Evolutionary conservation across 2,329 filamentous ascomycete genomes (phyloP), one percentile per base, ranked within the genome.

Genomic region (Thelonectria olida): DNA sequence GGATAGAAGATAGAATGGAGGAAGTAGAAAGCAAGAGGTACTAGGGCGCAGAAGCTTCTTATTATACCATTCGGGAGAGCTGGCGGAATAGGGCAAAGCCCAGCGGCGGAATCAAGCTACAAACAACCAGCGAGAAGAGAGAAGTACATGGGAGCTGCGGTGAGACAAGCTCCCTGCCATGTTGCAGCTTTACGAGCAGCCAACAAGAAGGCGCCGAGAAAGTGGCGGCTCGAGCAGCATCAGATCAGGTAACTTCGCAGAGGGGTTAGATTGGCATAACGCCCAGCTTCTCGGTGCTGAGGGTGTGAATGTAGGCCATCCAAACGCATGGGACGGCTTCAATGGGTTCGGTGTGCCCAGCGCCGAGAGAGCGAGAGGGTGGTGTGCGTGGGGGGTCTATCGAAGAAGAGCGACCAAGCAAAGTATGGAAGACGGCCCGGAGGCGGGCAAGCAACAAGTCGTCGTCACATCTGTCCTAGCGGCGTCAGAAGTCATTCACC

Each of bases 301-400:
- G 64, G 66, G 67, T 54, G 68, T 70, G 68, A 31, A 41, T 60
- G 60, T 66, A 69, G 39, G 58, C 50, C 55, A 41, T 42, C 20
- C 25, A 67, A 48, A 36, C 49, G 63, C 57, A 51, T 54, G 52
- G 42, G 45, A 51, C 49, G 49, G 61, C 44, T n/a, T 49, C 36
- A 52, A 62, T 41, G 58, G 59, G 63, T 62, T 62, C 44, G 61
- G 55, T 61, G 66, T 65, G 42, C 20, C 44, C 55, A 66, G 36
- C 41, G 61, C 47, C 65, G 47, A 68, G 56, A 58, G 65, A 63
- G 38, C 58, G 54, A 69, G 61, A 71, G 61, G 68, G 68, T 71
- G 68, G 66, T 65, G 67, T 62, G 61, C 65, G 61, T 69, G 68
- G 68, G 68, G 68, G 58, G 66, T 52, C 38, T 45, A 54, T 39